Evolutionary conservation across 106 monocot genomes (phyloP).

Genomic region (Dendrobium huoshanense): DNA sequence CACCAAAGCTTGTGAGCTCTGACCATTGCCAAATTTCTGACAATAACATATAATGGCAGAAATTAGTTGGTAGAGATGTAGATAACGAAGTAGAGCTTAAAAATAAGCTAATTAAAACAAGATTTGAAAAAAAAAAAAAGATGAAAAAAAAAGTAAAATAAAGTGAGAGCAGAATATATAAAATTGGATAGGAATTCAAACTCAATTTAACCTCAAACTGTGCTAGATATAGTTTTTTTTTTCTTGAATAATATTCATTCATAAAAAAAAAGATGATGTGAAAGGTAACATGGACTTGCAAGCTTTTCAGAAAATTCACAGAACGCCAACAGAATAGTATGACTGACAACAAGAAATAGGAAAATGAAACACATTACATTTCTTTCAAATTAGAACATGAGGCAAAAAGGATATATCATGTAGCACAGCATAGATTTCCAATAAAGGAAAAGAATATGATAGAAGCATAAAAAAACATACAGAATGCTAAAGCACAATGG

Average conservation of each 20-base stretch:
- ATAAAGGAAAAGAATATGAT: neutral
- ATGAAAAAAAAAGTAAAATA: neutral
- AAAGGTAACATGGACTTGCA: neutral
- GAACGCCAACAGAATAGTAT: neutral
- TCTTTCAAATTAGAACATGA: neutral
- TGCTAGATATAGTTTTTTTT: neutral
- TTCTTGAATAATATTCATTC: neutral
- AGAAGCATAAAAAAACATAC: neutral
- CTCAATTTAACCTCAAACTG: neutral
- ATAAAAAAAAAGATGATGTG: neutral
- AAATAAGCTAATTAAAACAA: neutral
- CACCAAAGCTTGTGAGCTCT: conserved; percentile 91
- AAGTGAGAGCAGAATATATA: neutral
- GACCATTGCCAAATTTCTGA: conserved; percentile 99
- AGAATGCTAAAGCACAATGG: neutral
- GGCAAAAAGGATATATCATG: neutral
- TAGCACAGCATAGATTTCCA: neutral
- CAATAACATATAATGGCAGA: neutral
- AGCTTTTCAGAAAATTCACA: neutral
- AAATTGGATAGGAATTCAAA: neutral
- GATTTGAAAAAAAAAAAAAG: neutral
- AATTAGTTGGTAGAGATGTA: neutral
- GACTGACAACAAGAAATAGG: neutral
- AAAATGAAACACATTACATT: neutral
- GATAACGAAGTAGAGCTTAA: neutral